A percentile compares a stretch with the other conserved stretches of the same genome.
These are phyloP conservation scores for Blastobotrys capitulatus DNA, from an alignment of 1,139 yeast species.

Conservation along the genomic window DNA sequence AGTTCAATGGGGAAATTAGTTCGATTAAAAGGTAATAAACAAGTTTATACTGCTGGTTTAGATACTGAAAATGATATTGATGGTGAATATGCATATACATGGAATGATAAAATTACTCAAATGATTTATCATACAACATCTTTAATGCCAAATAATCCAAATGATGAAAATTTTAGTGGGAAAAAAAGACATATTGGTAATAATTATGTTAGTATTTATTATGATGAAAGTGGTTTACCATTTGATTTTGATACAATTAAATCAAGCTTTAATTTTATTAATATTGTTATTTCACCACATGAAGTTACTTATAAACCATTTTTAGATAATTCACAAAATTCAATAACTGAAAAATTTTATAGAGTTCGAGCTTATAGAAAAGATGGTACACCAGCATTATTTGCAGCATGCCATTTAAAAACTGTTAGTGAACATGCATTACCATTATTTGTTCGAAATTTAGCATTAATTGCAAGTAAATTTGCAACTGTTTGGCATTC, in stretches of 20 bases:
- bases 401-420: conserved; percentile 72
- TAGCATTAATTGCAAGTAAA: conserved; percentile 61
- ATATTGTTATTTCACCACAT: conserved; percentile 72
- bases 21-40: conserved; percentile 47
- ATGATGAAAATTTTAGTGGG: conserved; percentile 44
- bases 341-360: conserved; percentile 34
- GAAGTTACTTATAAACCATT: conserved; percentile 23
- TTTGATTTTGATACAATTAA: conserved; percentile 68
- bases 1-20: conserved; percentile 54
- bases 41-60: conserved; percentile 72
- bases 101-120: conserved; percentile 69
- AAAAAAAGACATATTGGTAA: conserved; percentile 87
- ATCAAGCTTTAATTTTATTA: conserved; percentile 78
- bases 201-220: conserved; percentile 72
- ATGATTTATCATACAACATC: conserved; percentile 75
- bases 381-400: conserved; percentile 68
- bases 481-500: conserved; percentile 74
- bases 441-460: conserved; percentile 59
- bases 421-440: conserved; percentile 55
- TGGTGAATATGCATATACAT: conserved; percentile 70
- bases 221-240: conserved; percentile 64
- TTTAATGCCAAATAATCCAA: conserved; percentile 56
- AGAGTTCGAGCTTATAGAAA: conserved; percentile 60
- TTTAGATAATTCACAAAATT: background rate
- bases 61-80: conserved; percentile 64